Evolutionary conservation across 768 basidiomycete species (phyloP).

Genomic region (Leccinum imitatum): DNA sequence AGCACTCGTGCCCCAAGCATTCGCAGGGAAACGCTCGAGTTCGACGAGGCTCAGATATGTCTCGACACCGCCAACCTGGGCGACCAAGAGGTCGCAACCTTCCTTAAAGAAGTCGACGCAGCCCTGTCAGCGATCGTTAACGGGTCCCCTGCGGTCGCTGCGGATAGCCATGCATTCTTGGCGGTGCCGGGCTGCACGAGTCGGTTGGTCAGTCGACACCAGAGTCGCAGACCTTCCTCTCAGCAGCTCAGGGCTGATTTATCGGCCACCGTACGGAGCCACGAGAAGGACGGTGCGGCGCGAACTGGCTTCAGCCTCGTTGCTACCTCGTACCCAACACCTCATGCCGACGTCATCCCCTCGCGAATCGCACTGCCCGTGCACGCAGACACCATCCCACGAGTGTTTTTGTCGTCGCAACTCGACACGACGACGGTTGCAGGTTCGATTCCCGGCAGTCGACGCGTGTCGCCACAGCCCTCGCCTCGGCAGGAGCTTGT

Average conservation of each 20-base stretch:
- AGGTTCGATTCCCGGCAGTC: constrained; percentile 19
- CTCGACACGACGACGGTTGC: constrained; percentile 5
- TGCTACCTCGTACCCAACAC: constrained; percentile 24
- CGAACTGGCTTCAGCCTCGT: constrained; percentile 33
- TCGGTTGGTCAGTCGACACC: constrained; percentile 25
- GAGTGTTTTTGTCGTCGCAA: constrained; percentile 23
- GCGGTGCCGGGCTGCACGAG: constrained; percentile 29
- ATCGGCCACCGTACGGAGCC: constrained; percentile 27
- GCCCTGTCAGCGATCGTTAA: constrained; percentile 26
- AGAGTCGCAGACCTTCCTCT: constrained; percentile 32
- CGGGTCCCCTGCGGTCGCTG: constrained; percentile 29
- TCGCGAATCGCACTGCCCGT: constrained; percentile 25
- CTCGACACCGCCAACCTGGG: constrained; percentile 31
- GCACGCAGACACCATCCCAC: constrained; percentile 21
- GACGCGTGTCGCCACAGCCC: constrained; percentile 31
- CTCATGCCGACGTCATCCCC: constrained; percentile 27
- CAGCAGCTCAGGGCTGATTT: constrained; percentile 32
- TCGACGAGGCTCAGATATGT: constrained; percentile 31
- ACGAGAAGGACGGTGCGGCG: constrained; percentile 26
- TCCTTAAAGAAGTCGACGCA: constrained; percentile 33
- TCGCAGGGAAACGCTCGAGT: constrained; percentile 30
- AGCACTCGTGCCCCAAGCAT: constrained; percentile 29
- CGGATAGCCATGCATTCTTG: constrained; percentile 32
- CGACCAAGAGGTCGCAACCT: constrained; percentile 32
- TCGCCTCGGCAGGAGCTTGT: constrained; percentile 28